A percentile compares a stretch with the other conserved stretches of the same genome.
phyloP scores from a whole-genome alignment of 169 alveolate genomes.

The Eimeria praecox region DNA sequence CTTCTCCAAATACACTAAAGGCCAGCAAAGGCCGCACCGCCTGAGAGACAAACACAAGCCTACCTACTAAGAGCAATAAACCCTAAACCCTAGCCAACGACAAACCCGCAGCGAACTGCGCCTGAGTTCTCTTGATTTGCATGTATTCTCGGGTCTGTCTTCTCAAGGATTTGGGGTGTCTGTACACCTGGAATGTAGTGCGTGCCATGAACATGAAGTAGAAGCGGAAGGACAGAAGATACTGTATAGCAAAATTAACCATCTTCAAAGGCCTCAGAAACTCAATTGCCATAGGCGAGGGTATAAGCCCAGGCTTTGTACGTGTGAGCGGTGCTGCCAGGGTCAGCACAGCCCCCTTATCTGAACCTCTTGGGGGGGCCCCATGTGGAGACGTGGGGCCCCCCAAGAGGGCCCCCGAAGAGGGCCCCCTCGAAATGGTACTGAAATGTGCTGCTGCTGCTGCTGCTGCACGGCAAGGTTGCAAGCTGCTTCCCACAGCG shows the following conservation, averaged over 20 bases:
- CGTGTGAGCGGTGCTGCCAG: conserved; percentile 17
- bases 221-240: conserved; percentile 89
- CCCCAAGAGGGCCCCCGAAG: neutral
- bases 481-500: neutral
- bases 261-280: conserved; percentile 85
- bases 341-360: neutral
- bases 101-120: neutral
- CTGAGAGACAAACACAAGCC: conserved; percentile 70
- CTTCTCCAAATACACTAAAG: conserved; percentile 92
- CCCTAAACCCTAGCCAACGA: conserved; percentile 14
- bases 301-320: conserved; percentile 13
- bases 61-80: neutral
- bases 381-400: conserved; percentile 1
- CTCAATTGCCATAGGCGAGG: conserved; percentile 58
- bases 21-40: conserved; percentile 94
- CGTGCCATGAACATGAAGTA: conserved; percentile 93
- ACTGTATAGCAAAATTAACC: conserved; percentile 88
- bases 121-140: neutral
- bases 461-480: conserved; percentile 2
- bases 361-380: neutral
- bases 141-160: neutral
- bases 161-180: neutral
- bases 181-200: conserved; percentile 91
- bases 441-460: conserved; percentile 31
- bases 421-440: neutral